Evolutionary conservation across 257 asterid genomes (phyloP).

Genomic region (Gardenia jasminoides): DNA sequence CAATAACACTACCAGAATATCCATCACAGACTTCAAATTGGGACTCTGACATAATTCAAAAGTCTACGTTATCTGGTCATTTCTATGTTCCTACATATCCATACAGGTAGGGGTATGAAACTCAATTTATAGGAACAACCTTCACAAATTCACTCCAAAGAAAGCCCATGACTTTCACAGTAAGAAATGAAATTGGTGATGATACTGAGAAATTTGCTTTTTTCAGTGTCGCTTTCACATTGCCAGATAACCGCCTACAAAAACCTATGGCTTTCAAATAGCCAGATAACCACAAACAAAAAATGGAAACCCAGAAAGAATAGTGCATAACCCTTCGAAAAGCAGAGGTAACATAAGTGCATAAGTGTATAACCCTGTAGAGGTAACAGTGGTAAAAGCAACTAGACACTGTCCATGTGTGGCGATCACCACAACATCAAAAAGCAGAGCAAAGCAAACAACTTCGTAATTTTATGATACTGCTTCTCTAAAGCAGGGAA

Average conservation of each 20-base stretch:
- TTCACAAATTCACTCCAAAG: not conserved
- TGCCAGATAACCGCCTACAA: too few species aligned
- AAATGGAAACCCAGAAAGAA: too few species aligned
- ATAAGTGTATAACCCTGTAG: too few species aligned
- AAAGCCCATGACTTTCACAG: not conserved
- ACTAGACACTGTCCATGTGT: not conserved
- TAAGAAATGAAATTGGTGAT: too few species aligned
- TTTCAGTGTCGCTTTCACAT: too few species aligned
- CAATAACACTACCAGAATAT: constrained; percentile 10
- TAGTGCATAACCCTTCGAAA: too few species aligned
- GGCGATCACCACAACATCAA: not conserved
- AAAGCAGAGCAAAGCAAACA: constrained; percentile 1
- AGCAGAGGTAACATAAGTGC: too few species aligned
- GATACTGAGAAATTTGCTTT: too few species aligned
- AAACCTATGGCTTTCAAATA: too few species aligned
- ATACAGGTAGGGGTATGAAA: not conserved
- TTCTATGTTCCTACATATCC: not conserved
- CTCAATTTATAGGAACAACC: not conserved
- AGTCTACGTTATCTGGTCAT: not conserved
- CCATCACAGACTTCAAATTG: not conserved
- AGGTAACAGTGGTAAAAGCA: too few species aligned
- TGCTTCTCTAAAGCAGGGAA: not conserved
- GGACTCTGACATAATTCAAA: not conserved
- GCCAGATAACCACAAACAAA: too few species aligned
- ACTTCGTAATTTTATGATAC: not conserved